These are phyloP conservation scores for Bipolaris zeicola DNA, from an alignment of 2,329 filamentous ascomycete genomes.

Conservation along the genomic window DNA sequence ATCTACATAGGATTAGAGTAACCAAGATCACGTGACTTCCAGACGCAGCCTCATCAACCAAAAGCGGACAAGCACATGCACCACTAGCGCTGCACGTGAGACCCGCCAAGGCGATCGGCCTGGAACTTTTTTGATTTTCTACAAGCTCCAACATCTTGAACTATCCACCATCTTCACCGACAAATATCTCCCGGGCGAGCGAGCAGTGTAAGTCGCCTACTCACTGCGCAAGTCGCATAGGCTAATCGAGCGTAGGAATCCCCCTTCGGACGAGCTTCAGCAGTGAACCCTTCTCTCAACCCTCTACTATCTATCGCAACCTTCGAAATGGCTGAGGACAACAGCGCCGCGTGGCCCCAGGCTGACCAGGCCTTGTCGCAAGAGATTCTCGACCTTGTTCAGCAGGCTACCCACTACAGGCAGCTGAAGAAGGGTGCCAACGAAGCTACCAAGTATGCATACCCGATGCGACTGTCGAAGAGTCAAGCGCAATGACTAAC, in stretches of 20 bases:
- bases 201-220: constrained; percentile 37
- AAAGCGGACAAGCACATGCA: too few species aligned
- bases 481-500: neutral
- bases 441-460: constrained; percentile 65
- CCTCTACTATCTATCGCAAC: neutral
- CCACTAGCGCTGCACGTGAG: too few species aligned
- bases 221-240: neutral
- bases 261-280: constrained; percentile 42
- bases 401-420: constrained; percentile 18
- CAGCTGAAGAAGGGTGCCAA: constrained; percentile 58
- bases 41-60: too few species aligned
- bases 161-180: constrained; percentile 16
- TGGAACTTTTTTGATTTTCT: constrained; percentile 15
- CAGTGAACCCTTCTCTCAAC: constrained; percentile 38
- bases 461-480: neutral
- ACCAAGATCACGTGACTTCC: too few species aligned
- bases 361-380: constrained; percentile 57
- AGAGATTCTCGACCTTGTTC: constrained; percentile 49
- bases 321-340: constrained; percentile 37
- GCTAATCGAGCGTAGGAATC: constrained; percentile 26
- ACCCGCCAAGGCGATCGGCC: neutral
- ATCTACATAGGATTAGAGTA: too few species aligned
- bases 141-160: constrained; percentile 2
- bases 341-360: constrained; percentile 15
- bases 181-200: constrained; percentile 35